Conservation (phyloP, 2,329 filamentous ascomycete species). For the Fusarium sp. region DNA sequence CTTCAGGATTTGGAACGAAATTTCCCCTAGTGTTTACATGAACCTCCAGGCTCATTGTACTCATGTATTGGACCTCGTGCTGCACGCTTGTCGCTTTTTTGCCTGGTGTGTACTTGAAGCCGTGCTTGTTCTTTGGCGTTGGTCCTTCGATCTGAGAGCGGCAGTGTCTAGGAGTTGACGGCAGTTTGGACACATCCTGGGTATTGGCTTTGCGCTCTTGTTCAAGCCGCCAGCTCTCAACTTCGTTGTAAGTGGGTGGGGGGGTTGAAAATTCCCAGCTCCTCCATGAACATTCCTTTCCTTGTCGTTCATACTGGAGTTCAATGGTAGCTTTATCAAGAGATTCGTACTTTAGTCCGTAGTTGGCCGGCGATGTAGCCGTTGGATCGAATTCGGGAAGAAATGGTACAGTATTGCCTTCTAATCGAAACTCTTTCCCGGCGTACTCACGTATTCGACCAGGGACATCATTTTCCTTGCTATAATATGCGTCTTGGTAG, state of each 20-base stretch:
- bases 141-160: slow-evolving; percentile 90
- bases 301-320: slow-evolving; percentile 60
- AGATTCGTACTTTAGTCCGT: slow-evolving; percentile 62
- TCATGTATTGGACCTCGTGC: slow-evolving; percentile 94
- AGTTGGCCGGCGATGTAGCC: slow-evolving; percentile 64
- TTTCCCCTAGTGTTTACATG: slow-evolving; percentile 88
- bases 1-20: slow-evolving; percentile 86
- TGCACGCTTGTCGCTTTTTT: slow-evolving; percentile 78
- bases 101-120: slow-evolving; percentile 87
- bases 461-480: slow-evolving; percentile 85
- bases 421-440: slow-evolving; percentile 83
- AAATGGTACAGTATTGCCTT: slow-evolving; percentile 80
- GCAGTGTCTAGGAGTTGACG: slow-evolving; percentile 51
- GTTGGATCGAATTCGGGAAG: slow-evolving; percentile 80
- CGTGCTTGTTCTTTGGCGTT: slow-evolving; percentile 83
- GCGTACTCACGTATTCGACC: slow-evolving; percentile 83
- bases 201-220: slow-evolving; percentile 35
- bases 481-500: slow-evolving; percentile 89
- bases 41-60: slow-evolving; percentile 91
- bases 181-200: slow-evolving; percentile 19
- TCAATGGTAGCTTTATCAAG: slow-evolving; percentile 65
- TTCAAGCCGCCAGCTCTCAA: slow-evolving; percentile 73
- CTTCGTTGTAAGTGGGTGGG: slow-evolving; percentile 78
- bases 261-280: slow-evolving; percentile 80
- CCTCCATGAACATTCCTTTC: slow-evolving; percentile 61